Evolutionary conservation across 352 stramenopile genomes (phyloP).

Genomic region (Pythium coloratum): DNA sequence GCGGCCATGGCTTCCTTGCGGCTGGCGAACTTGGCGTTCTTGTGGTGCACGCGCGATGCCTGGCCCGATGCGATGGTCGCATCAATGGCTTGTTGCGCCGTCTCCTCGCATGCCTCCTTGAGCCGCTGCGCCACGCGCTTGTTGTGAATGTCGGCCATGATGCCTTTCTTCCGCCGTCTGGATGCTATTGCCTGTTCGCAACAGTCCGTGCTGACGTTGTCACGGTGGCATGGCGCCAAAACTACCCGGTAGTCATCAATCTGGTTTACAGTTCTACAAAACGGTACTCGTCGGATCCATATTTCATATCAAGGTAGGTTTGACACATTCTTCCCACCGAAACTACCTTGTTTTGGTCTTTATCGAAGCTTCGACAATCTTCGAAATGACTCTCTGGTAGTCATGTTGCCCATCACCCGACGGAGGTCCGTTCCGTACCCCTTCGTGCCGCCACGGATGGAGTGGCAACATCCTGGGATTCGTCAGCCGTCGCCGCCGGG

Average conservation of each 20-base stretch:
- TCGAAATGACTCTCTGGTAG: constrained; percentile 17
- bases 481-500: background rate
- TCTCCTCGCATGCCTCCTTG: constrained; percentile 83
- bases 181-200: constrained; percentile 13
- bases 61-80: constrained; percentile 71
- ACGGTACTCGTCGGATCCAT: background rate
- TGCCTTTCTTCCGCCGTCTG: constrained; percentile 6
- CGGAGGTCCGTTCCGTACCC: constrained; percentile 6
- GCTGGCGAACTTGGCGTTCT: constrained; percentile 82
- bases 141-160: constrained; percentile 67
- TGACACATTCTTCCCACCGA: background rate
- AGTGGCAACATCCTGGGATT: constrained; percentile 6
- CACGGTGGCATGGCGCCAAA: constrained; percentile 5
- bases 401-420: constrained; percentile 8
- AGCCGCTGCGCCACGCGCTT: constrained; percentile 68
- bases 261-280: background rate
- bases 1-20: constrained; percentile 80
- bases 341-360: constrained; percentile 14
- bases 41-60: constrained; percentile 76
- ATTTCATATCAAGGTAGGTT: constrained; percentile 1
- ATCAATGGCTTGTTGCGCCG: constrained; percentile 72
- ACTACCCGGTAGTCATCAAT: constrained; percentile 1
- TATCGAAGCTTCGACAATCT: constrained; percentile 7
- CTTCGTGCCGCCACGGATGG: constrained; percentile 15
- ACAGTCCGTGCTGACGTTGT: background rate